phyloP scores from a whole-genome alignment of 148 eudicot species.

The Polygonum maritimum region DNA sequence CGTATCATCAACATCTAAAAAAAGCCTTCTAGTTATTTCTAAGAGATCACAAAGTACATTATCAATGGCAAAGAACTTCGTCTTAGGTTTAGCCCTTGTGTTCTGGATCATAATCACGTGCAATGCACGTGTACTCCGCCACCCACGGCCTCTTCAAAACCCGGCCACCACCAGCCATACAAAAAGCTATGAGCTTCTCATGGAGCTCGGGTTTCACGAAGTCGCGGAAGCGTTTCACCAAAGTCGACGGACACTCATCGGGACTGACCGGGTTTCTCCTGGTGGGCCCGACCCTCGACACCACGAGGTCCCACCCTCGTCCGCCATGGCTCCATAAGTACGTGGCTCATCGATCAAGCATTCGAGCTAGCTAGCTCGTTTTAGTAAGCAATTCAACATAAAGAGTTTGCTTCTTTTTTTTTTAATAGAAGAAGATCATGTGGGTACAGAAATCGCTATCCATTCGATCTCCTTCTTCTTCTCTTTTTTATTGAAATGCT shows the following conservation, averaged over 20 bases:
- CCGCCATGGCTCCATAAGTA: background rate
- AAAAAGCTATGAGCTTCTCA: background rate
- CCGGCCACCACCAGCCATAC: background rate
- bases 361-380: background rate
- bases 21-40: background rate
- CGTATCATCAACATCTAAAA: background rate
- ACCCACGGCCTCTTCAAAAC: background rate
- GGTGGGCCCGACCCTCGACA: conserved; percentile 12
- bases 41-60: background rate
- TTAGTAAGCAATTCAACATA: background rate
- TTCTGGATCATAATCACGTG: background rate
- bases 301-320: background rate
- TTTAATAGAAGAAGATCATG: background rate
- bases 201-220: background rate
- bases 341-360: background rate
- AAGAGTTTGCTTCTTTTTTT: background rate
- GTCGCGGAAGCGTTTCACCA: background rate
- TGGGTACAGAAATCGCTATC: too few species aligned
- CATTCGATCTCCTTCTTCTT: background rate
- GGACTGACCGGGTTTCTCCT: background rate
- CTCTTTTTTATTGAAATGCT: background rate
- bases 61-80: background rate
- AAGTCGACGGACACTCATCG: background rate
- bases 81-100: background rate
- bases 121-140: conserved; percentile 9